Percentiles rank a stretch among this genome's conserved stretches.
Conservation (phyloP, 2,329 filamentous ascomycete species). For the Penicillium sp. region DNA sequence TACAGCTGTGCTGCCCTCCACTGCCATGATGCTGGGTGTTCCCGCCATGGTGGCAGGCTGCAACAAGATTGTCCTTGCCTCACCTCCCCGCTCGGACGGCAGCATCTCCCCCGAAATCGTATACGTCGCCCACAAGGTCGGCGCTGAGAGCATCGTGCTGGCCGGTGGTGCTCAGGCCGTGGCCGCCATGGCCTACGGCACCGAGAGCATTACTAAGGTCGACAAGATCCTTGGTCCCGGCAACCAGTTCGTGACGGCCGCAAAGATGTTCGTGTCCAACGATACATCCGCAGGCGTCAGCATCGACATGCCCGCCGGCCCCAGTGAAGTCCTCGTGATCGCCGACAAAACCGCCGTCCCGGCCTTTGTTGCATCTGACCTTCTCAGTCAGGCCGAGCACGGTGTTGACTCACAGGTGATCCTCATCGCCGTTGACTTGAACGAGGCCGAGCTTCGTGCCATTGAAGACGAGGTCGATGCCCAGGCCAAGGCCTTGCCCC, state of each 20-base stretch:
- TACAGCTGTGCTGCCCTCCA: constrained; percentile 94
- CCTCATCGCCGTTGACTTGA: constrained; percentile 77
- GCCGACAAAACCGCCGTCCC: constrained; percentile 86
- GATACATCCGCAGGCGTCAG: constrained; percentile 92
- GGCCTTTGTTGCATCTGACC: constrained; percentile 90
- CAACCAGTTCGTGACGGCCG: constrained; percentile 97
- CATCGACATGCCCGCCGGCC: constrained; percentile 98
- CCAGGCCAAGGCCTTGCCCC: constrained; percentile 81
- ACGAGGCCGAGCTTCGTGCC: constrained; percentile 67
- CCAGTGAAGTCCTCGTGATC: constrained; percentile 93
- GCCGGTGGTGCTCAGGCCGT: constrained; percentile 94
- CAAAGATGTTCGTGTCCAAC: constrained; percentile 97
- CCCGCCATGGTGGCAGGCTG: constrained; percentile 97
- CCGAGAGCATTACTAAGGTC: constrained; percentile 89
- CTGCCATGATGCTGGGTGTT: constrained; percentile 95
- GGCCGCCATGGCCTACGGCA: constrained; percentile 95
- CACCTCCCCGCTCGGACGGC: constrained; percentile 83
- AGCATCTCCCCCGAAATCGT: constrained; percentile 95
- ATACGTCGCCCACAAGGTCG: constrained; percentile 94
- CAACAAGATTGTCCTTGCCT: constrained; percentile 89
- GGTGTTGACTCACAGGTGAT: constrained; percentile 95
- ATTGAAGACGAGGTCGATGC: constrained; percentile 89
- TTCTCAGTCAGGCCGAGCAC: constrained; percentile 94
- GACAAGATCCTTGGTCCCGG: constrained; percentile 98
- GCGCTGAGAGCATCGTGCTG: constrained; percentile 91